Conservation (phyloP, 1,139 yeast species). For the Yamadazyma atlantica region DNA sequence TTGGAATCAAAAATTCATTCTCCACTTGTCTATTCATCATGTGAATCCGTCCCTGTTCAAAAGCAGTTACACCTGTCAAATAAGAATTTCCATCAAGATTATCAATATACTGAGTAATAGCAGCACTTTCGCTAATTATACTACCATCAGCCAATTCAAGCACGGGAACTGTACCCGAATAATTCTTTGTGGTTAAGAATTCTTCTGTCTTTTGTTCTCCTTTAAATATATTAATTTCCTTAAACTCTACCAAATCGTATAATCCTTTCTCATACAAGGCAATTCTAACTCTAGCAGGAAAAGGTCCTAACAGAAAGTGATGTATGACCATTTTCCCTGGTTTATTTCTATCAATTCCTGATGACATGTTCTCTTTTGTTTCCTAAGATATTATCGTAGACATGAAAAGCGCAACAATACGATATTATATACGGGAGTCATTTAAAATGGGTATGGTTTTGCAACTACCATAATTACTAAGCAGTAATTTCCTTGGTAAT, state of each 20-base stretch:
- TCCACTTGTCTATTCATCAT: slow-evolving; percentile 10
- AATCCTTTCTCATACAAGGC: slow-evolving; percentile 6
- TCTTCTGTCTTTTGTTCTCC: slow-evolving; percentile 9
- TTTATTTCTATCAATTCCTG: not conserved
- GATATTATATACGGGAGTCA: not conserved
- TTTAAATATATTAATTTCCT: slow-evolving; percentile 5
- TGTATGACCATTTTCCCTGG: slow-evolving; percentile 2
- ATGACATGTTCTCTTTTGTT: not conserved
- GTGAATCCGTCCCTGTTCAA: slow-evolving; percentile 5
- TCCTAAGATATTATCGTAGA: not conserved
- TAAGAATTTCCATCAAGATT: slow-evolving; percentile 6
- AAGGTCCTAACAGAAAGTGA: slow-evolving; percentile 8
- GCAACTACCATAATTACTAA: no score
- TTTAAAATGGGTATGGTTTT: no score
- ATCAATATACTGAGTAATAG: slow-evolving; percentile 7
- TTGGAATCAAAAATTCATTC: slow-evolving; percentile 6
- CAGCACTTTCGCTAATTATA: slow-evolving; percentile 2
- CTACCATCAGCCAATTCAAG: slow-evolving; percentile 9
- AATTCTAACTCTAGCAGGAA: slow-evolving; percentile 6
- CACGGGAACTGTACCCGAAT: slow-evolving; percentile 7
- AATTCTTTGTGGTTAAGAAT: slow-evolving; percentile 3
- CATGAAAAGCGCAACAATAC: not conserved
- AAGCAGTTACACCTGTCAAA: slow-evolving; percentile 7
- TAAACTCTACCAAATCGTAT: slow-evolving; percentile 3
- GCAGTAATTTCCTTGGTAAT: not conserved